Evolutionary conservation across 495 filamentous ascomycete genomes (phyloP), one percentile per base, ranked within the genome.

Genomic region (Penicillium chermesinum): DNA sequence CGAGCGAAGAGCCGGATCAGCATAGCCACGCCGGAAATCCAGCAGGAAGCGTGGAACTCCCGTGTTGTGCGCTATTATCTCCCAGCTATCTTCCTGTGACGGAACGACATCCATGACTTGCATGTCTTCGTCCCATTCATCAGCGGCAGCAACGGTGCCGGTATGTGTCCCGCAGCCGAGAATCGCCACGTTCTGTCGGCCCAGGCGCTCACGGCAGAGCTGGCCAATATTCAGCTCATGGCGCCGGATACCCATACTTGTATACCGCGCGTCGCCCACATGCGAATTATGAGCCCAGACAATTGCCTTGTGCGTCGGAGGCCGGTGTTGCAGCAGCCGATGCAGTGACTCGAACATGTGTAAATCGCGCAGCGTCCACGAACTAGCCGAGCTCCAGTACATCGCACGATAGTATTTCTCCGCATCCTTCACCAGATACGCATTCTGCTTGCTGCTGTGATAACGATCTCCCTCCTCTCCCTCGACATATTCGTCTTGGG

Each of bases 251-350:
- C 77, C 71, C 76, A 81, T 82, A 49, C 68, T 73, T 2, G 77
- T 81, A 14, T 66, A 72, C 8, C 79, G 64, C 12, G 79, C 78
- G 50, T 83, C 78, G n/a, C 79, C 78, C 38, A 79, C 64, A 39
- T 81, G 79, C 19, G 76, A 80, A 53, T 81, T 83, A 49, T 82
- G 79, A 45, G 76, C 79, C 79, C 79, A 82, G 1, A 82, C 73
- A 19, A 83, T 64, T 2, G 74, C 79, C 38, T 79, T 80, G 21
- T 63, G 65, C 47, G 3, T 61, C 15, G 33, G 65, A 9, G 55
- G 66, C 16, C 72, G 70, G 33, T 71, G 64, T 32, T 74, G 59
- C 19, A 80, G 52, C 3, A 78, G 49, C 4, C 76, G 71, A 3
- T 53, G 46, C 20, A 83, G 61, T 1, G 79, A 79, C 7, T 79